Evolutionary conservation across 331 rosid species (phyloP), one percentile per base, ranked within the genome.

Genomic region (Acacia concinna): DNA sequence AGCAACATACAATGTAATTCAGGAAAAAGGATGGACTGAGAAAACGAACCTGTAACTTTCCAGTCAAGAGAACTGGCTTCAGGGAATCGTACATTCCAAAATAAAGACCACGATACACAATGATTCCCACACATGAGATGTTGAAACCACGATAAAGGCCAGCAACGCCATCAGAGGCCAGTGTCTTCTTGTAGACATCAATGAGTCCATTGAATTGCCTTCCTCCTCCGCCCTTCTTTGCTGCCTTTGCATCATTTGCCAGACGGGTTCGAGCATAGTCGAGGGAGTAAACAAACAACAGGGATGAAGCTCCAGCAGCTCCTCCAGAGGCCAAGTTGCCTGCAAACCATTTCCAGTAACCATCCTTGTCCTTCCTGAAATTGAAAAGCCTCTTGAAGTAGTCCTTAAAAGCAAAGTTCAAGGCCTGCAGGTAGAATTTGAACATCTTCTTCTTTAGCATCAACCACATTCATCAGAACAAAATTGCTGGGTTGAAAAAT

Each of bases 281-380:
- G 32, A 94, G 87, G 3, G 97, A 94, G 85, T 91, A 94, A 52
- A 89, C 97, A 83, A 94, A 91, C 13, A 94, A 43, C 35, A 90
- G 94, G 27, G 96, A 94, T 15, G 97, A 94, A 28, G 97, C 98
- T 75, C 98, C 97, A 73, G 97, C 98, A 23, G 98, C 98, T 84
- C 94, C 97, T 62, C 98, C 96, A 2, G 96, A 94, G 11, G 82
- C 98, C 91, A 94, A 81, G 90, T 94, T 94, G 0, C 98, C 98
- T 15, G 91, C 94, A 86, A 94, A 91, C 96, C 98, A 91, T 78
- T 90, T 94, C 97, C 97, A 89, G 80, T 94, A 94, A 63, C 98
- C 98, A 78, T 94, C 98, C 78, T 40, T 83, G 54, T 91, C 97
- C 85, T 94, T 94, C 92, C 86, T 91, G 87, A 91, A 94, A 17